Conservation (phyloP, 73 alveolate species). For the Effrenium voratum region DNA sequence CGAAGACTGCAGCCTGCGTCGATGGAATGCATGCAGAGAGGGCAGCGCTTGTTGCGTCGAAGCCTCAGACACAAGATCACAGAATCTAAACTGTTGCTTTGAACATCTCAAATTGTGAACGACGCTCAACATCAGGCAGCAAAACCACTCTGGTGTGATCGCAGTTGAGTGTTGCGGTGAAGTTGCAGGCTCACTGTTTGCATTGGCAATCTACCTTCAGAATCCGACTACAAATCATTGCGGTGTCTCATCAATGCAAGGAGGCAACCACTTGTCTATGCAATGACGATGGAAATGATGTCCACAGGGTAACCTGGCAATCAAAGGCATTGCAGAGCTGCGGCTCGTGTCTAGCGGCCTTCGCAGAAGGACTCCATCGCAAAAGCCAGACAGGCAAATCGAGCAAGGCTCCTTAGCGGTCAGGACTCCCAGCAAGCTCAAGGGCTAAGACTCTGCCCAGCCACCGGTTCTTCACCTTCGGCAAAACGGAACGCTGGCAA, state of each 20-base stretch:
- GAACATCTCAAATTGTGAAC: too few relatives aligned
- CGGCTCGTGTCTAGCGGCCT: background rate
- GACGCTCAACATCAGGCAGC: too few relatives aligned
- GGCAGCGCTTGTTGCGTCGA: conserved; percentile 93
- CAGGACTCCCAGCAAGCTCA: background rate
- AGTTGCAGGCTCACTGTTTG: background rate
- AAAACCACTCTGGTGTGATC: too few relatives aligned
- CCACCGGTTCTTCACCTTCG: background rate
- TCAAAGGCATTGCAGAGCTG: background rate
- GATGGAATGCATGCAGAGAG: conserved; percentile 71
- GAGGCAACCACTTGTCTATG: conserved; percentile 89
- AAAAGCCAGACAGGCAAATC: conserved; percentile 67
- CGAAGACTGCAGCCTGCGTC: background rate
- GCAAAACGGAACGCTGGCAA: conserved; percentile 47
- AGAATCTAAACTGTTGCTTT: too few relatives aligned
- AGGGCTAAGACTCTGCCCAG: background rate
- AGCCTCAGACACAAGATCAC: conserved; percentile 49
- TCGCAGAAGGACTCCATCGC: conserved; percentile 62
- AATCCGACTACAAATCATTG: background rate
- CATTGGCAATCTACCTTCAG: background rate
- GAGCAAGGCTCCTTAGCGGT: conserved; percentile 70
- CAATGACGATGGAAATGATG: conserved; percentile 88
- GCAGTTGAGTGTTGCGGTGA: too few relatives aligned
- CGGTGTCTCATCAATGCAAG: background rate
- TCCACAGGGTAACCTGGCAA: conserved; percentile 73